Conservation (phyloP, 164 flowering plant genomes). For the Macadamia integrifolia region DNA sequence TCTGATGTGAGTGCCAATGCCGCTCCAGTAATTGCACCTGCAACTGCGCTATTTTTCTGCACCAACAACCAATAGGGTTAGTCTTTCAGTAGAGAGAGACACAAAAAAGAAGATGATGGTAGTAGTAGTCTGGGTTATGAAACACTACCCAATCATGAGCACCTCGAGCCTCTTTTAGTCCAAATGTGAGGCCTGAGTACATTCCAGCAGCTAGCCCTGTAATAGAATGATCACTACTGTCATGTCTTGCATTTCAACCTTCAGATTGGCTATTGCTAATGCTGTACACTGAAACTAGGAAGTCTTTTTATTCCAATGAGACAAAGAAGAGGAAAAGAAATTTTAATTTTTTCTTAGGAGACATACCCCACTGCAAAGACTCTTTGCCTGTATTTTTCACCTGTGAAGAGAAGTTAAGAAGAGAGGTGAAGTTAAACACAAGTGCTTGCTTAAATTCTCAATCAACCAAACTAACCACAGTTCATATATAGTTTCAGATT, state of each 20-base stretch:
- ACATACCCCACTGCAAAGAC: constrained; percentile 87
- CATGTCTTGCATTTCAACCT: no score
- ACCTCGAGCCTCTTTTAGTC: constrained; percentile 85
- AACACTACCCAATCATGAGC: constrained; percentile 80
- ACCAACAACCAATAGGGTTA: neutral
- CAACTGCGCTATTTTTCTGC: constrained; percentile 94
- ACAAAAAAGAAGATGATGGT: neutral
- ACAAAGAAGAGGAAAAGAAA: no score
- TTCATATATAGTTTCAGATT: neutral
- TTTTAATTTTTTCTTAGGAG: no score
- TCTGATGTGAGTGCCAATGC: constrained; percentile 72
- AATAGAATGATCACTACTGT: neutral
- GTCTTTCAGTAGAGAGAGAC: no score
- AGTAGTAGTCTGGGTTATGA: neutral
- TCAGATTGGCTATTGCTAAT: no score
- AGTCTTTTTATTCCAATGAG: no score
- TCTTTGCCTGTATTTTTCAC: constrained; percentile 82
- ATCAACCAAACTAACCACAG: neutral
- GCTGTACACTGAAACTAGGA: no score
- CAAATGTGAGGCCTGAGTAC: constrained; percentile 85
- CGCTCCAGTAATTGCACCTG: constrained; percentile 85
- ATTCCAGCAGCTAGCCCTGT: constrained; percentile 62
- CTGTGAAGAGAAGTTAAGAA: constrained; percentile 25
- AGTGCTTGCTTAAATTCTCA: neutral
- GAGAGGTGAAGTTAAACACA: neutral